Base-by-base conservation (phyloP, 805 yeast species). In the Pichia thaimueangensis region DNA sequence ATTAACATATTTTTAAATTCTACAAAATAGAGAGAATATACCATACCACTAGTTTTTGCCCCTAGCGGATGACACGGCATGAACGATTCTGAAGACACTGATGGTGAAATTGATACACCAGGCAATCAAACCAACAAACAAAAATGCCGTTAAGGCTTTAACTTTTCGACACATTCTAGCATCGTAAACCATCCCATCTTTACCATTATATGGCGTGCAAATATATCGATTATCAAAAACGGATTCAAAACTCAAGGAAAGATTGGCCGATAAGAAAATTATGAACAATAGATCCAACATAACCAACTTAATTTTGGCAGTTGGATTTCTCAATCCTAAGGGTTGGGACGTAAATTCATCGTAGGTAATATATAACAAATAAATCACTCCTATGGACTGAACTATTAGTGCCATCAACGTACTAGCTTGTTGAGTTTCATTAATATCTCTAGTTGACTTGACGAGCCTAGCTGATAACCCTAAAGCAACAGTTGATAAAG, bases 341-440 rank as follows among this genome's bases (percentile, higher is more conserved):
- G 97, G 98, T 57, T 86, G 83, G 12, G 96, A 94, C 20, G 81
- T 74, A 62, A 86, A 91, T 62, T 93, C 98, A 61, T 93, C 97
- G 55, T 78, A 80, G 2, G 95, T 79, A 59, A 91, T 86, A 61
- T 86, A 88, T 4, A 80, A 63, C 43, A 88, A 71, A 58, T 93
- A 93, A 0, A 78, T 73, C 21, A 86, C 63, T 3, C 96, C 95
- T 47, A 80, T 69, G 23, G 86, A 68, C 55, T 88, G 91, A 4
- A 91, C 95, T 40, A 79, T 79, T 2, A 93, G 74, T 4, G 97
- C 93, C 95, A 93, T 87, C 35, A 89, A 80, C 0, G 97, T 86
- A 52, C 95, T 82, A 15, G 98, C 83, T 55, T 85, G 88, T 57
- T 85, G 95, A 7, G 73, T 67, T 7, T 86, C 62, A 11, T 64